Evolutionary conservation across 306 rosid genomes (phyloP), one percentile per base, ranked within the genome.

Genomic region (Ammopiptanthus mongolicus): DNA sequence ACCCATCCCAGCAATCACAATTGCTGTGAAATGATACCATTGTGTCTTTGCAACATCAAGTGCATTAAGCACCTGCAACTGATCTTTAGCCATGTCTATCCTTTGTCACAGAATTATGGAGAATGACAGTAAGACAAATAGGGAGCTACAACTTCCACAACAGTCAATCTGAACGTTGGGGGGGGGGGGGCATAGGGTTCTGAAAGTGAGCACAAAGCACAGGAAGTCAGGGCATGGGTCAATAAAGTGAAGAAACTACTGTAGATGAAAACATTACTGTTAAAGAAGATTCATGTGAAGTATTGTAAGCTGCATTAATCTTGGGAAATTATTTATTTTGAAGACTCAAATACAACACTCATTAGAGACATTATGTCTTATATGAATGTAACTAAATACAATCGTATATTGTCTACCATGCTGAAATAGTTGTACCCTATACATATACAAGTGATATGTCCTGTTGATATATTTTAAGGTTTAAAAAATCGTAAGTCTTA

Each of bases 1-100:
- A 1, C 97, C 98, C 97, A 93, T 93, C 19, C 98, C 97, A 33
- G 98, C 97, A 6, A 93, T 86, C 71, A 93, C 82, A 72, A 91
- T 91, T 12, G 96, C 98, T 1, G 97, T 91, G 81, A 93, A 91
- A 65, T 93, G 98, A 69, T 93, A 91, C 91, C 91, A 91, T 85
- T 93, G 97, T 19, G 97, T 93, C 78, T 93, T 91, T 3, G 98
- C 98, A 15, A 73, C 81, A 76, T 93, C 98, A 5, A 93, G 90
- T 5, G 97, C 97, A 19, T 84, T 88, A 1, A 93, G 87, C 74
- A 93, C 98, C 5, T 84, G 75, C 65, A 87, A 41, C 6, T 80
- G 82, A 0, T 89, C 91, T 25, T 34, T 61, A 4, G 84, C 96
- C 98, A 93, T 93, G 15, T 9, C 51, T 58, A 18, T 3, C 15